Conservation (phyloP, 2,329 filamentous ascomycete genomes). For the Cucurbitaria berberidis region DNA sequence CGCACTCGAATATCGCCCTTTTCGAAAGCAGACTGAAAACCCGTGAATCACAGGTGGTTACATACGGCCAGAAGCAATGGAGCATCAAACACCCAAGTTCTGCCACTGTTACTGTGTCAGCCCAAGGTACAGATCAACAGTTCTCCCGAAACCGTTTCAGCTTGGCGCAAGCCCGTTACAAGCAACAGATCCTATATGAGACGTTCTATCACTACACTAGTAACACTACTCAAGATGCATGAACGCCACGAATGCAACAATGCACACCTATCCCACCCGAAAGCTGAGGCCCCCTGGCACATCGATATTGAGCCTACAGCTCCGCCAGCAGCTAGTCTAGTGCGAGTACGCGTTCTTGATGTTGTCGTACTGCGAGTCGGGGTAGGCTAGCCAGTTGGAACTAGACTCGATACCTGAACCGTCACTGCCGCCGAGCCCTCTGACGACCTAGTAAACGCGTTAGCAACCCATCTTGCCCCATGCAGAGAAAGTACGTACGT, state of each 20-base stretch:
- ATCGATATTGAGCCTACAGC: neutral
- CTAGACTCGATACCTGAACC: slow-evolving; percentile 54
- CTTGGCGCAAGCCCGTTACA: slow-evolving; percentile 15
- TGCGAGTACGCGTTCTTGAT: slow-evolving; percentile 40
- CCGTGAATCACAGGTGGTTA: slow-evolving; percentile 1
- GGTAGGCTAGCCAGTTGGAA: slow-evolving; percentile 56
- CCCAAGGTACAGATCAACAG: slow-evolving; percentile 13
- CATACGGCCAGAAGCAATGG: slow-evolving; percentile 14
- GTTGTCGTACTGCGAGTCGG: slow-evolving; percentile 62
- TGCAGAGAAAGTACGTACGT: slow-evolving; percentile 33
- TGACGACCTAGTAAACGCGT: slow-evolving; percentile 38
- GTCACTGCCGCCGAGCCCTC: slow-evolving; percentile 48
- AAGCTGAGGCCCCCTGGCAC: neutral
- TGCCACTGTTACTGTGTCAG: slow-evolving; percentile 15
- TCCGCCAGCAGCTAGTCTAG: neutral
- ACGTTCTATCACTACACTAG: slow-evolving; percentile 19
- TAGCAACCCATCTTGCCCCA: slow-evolving; percentile 1
- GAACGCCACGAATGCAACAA: slow-evolving; percentile 18
- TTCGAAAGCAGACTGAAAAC: neutral
- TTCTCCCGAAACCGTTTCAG: slow-evolving; percentile 17
- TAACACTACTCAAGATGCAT: slow-evolving; percentile 13
- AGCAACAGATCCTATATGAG: slow-evolving; percentile 19
- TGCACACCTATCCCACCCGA: neutral
- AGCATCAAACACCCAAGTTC: slow-evolving; percentile 19
- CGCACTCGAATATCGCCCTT: neutral